Evolutionary conservation across 768 basidiomycete species (phyloP).

Genomic region (Serpula lacrymans): DNA sequence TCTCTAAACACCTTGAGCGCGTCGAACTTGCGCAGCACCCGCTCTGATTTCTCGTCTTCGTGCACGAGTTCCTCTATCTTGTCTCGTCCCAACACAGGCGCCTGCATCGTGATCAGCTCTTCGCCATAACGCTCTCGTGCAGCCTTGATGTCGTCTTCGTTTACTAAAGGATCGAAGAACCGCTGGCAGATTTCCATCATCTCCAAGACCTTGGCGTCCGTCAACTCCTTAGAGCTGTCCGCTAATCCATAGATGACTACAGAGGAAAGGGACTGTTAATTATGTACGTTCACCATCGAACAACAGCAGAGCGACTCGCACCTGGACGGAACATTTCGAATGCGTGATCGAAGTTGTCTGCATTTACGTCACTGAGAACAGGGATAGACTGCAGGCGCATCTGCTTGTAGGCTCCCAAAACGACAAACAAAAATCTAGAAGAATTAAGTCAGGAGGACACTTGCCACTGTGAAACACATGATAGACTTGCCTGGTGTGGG

Average conservation of each 20-base stretch:
- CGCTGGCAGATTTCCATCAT: too few relatives aligned
- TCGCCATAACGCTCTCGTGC: too few relatives aligned
- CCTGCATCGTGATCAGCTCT: too few relatives aligned
- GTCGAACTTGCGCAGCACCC: too few relatives aligned
- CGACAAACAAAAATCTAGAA: conserved; percentile 61
- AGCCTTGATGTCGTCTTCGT: too few relatives aligned
- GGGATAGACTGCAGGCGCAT: conserved; percentile 56
- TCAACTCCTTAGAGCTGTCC: too few relatives aligned
- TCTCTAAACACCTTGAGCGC: too few relatives aligned
- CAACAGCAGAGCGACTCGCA: conserved; percentile 20
- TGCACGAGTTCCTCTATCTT: too few relatives aligned
- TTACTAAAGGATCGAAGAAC: too few relatives aligned
- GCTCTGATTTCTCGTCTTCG: too few relatives aligned
- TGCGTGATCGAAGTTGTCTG: conserved; percentile 68
- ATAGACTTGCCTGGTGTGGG: conserved; percentile 49
- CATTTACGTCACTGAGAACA: conserved; percentile 60
- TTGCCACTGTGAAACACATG: background rate
- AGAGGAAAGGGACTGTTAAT: background rate
- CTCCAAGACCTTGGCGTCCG: too few relatives aligned
- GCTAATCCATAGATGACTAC: conserved; percentile 19
- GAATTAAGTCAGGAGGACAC: background rate
- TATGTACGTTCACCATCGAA: conserved; percentile 3
- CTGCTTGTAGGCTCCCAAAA: conserved; percentile 72
- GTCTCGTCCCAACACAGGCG: too few relatives aligned
- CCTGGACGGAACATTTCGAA: conserved; percentile 62